Evolutionary conservation across 768 basidiomycete species (phyloP), one percentile per base, ranked within the genome.

Genomic region (Leccinum broughii): DNA sequence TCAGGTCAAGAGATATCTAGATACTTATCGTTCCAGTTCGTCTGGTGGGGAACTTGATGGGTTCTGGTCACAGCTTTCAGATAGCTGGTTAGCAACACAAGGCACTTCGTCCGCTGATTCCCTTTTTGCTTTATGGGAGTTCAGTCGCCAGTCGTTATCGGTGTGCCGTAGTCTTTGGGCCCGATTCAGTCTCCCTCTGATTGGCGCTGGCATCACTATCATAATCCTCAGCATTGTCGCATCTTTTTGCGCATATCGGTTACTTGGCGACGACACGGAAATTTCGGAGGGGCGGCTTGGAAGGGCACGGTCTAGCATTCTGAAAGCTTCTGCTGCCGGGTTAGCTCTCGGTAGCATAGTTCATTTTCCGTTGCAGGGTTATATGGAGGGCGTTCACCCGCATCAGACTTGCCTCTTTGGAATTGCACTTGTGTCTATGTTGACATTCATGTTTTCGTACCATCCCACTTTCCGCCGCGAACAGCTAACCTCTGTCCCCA

Each of bases 101-200:
- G 58, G 68, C 0, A 15, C 57, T 10, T 77, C 79, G 37, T 26
- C 59, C 7, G 57, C 62, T 4, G 59, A 62, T 15, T 58, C 62
- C 15, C 50, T 74, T 37, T 5, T 44, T 22, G 55, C 62, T 0
- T 41, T 69, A 15, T 64, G 62, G 63, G 65, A 58, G 14, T 74
- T 75, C 41, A 71, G 70, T 41, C 72, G 76, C 26, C 68, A 80
- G 37, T 68, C 82, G 15, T 66, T 79, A 11, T 76, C 80, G 1
- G 82, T 82, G 2, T 95, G 95, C 68, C 88, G 95, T 7, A 74
- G 83, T 13, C 85, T 98, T 57, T 99, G 97, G 97, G 96, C 97
- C 1, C 92, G 93, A 68, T 98, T 99, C 79, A 92, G 94, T 64
- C 78, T 88, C 3, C 67, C 83, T 1, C 78, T 92, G 14, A 98